phyloP scores from a whole-genome alignment of 768 basidiomycete genomes.

The Pisolithus albus region DNA sequence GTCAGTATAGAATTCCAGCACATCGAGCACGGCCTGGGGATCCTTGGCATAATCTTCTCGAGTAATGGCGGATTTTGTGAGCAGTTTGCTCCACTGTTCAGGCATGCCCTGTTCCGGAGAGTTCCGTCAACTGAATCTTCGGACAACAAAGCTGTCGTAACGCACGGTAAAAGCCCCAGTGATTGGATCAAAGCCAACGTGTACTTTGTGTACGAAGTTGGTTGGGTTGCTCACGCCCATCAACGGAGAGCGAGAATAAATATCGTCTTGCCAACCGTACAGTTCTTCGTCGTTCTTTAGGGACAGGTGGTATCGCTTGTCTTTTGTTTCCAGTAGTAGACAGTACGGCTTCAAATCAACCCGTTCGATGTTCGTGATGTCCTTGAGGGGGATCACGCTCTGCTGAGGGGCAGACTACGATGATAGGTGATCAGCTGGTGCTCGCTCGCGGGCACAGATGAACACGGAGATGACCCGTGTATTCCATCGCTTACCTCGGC shows the following conservation, averaged over 20 bases:
- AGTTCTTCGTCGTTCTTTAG: conserved; percentile 93
- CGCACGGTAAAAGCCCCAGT: conserved; percentile 91
- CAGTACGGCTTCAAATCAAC: conserved; percentile 95
- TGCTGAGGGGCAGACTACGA: conserved; percentile 49
- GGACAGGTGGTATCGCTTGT: conserved; percentile 73
- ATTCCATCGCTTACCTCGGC: conserved; percentile 62
- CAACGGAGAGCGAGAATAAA: conserved; percentile 85
- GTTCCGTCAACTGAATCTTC: neutral
- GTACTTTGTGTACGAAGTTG: conserved; percentile 98
- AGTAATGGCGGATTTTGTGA: conserved; percentile 96
- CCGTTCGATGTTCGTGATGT: conserved; percentile 83
- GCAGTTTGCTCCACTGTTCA: conserved; percentile 94
- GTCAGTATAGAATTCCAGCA: conserved; percentile 97
- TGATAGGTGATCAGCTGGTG: conserved; percentile 6
- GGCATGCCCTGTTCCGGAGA: conserved; percentile 68
- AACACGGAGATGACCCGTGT: neutral
- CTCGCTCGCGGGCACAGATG: neutral
- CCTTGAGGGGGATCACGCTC: conserved; percentile 57
- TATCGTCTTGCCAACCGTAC: conserved; percentile 98
- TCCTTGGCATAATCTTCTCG: conserved; percentile 96
- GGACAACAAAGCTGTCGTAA: conserved; percentile 9
- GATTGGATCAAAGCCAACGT: conserved; percentile 93
- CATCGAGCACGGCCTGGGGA: conserved; percentile 95
- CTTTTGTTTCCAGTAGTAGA: conserved; percentile 76
- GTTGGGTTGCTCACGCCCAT: conserved; percentile 94